Conservation (phyloP, 768 basidiomycete genomes). For the Mycena latifolia region DNA sequence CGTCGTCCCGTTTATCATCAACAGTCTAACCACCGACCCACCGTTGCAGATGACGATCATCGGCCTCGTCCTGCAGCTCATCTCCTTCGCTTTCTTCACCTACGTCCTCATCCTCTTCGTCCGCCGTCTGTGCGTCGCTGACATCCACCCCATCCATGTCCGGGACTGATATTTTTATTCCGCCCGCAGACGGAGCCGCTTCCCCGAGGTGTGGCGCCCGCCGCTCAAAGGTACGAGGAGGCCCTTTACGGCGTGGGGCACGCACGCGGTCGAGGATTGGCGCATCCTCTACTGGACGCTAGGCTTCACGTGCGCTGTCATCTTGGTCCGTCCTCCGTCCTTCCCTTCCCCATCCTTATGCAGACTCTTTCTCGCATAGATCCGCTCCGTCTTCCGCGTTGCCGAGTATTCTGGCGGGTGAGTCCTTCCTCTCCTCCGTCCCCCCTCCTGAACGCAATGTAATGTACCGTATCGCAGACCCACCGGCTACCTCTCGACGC, state of each 20-base stretch:
- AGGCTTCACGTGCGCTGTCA: slow-evolving; percentile 16
- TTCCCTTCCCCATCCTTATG: too few relatives aligned
- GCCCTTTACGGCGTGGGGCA: too few relatives aligned
- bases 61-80: neutral
- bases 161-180: neutral
- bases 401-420: slow-evolving; percentile 19
- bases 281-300: slow-evolving; percentile 7
- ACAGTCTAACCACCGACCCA: too few relatives aligned
- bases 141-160: too few relatives aligned
- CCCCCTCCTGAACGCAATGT: too few relatives aligned
- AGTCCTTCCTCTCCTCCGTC: neutral
- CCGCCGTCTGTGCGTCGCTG: slow-evolving; percentile 14
- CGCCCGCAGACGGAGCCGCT: neutral
- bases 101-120: slow-evolving; percentile 50
- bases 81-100: slow-evolving; percentile 56
- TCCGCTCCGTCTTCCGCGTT: slow-evolving; percentile 43
- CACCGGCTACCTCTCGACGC: neutral
- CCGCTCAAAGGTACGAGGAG: neutral
- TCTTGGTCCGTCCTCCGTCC: slow-evolving; percentile 19
- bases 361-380: neutral
- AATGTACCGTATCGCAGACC: neutral
- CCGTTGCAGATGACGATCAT: neutral
- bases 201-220: slow-evolving; percentile 9
- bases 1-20: neutral
- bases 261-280: slow-evolving; percentile 19